Percentiles rank a stretch among this genome's conserved stretches.
phyloP scores from a whole-genome alignment of 2,329 filamentous ascomycete species.

The Aspergillus fructus region DNA sequence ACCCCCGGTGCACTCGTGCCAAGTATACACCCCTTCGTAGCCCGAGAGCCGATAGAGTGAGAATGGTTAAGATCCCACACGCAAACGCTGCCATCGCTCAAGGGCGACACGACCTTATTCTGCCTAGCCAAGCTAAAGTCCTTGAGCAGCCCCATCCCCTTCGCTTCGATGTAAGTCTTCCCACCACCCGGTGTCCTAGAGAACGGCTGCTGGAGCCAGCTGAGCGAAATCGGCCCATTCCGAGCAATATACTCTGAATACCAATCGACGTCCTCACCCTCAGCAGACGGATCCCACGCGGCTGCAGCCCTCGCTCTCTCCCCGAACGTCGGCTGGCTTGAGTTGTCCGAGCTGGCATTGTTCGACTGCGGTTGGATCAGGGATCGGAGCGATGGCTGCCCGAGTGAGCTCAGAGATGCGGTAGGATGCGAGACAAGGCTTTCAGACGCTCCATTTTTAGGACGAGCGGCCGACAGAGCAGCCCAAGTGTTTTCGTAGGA shows the following conservation, averaged over 20 bases:
- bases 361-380: constrained; percentile 31
- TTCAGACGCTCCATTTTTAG: constrained; percentile 35
- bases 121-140: constrained; percentile 53
- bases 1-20: constrained; percentile 66
- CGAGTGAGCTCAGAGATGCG: constrained; percentile 31
- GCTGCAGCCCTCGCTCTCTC: constrained; percentile 44
- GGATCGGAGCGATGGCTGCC: constrained; percentile 32
- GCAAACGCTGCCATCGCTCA: constrained; percentile 85
- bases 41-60: constrained; percentile 26
- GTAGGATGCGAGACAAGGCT: constrained; percentile 49
- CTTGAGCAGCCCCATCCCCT: constrained; percentile 69
- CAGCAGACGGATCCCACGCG: constrained; percentile 81
- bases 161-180: constrained; percentile 59
- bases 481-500: constrained; percentile 74
- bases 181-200: constrained; percentile 34
- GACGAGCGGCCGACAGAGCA: constrained; percentile 44
- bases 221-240: constrained; percentile 69
- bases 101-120: constrained; percentile 67
- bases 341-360: neutral
- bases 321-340: constrained; percentile 21
- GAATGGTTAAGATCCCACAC: constrained; percentile 71
- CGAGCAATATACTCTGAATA: constrained; percentile 87
- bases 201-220: constrained; percentile 70
- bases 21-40: constrained; percentile 58
- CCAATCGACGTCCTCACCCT: constrained; percentile 72